Evolutionary conservation across 2,329 filamentous ascomycete species (phyloP).

Genomic region (Colletotrichum neosansevieriae): DNA sequence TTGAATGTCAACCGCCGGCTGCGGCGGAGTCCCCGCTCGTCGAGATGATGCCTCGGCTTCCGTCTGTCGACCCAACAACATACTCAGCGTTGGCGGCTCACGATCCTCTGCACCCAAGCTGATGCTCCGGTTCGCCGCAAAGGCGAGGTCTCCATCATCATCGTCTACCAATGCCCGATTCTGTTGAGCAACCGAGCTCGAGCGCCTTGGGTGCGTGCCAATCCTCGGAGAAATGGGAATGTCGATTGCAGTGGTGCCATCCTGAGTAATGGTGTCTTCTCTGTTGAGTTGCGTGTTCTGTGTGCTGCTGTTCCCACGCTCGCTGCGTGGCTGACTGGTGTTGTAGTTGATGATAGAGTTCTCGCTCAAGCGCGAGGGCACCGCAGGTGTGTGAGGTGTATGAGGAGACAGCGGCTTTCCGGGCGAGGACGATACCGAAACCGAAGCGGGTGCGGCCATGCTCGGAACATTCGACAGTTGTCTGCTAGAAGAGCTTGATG

Average conservation of each 20-base stretch:
- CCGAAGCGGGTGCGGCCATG: constrained; percentile 78
- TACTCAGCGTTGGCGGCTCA: constrained; percentile 74
- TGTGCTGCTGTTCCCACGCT: constrained; percentile 44
- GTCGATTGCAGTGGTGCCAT: constrained; percentile 75
- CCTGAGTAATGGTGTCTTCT: constrained; percentile 57
- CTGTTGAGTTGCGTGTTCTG: constrained; percentile 48
- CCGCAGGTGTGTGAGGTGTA: constrained; percentile 91
- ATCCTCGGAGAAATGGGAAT: constrained; percentile 79
- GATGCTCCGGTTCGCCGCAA: constrained; percentile 73
- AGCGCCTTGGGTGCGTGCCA: constrained; percentile 68
- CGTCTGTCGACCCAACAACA: constrained; percentile 64
- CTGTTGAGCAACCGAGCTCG: constrained; percentile 77
- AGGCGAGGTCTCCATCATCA: constrained; percentile 71
- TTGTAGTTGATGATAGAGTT: constrained; percentile 84
- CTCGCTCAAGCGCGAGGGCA: constrained; percentile 92
- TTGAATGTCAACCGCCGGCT: constrained; percentile 58
- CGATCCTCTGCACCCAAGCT: constrained; percentile 76
- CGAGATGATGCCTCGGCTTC: constrained; percentile 49
- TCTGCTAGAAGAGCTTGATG: constrained; percentile 78
- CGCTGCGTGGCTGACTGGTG: constrained; percentile 45
- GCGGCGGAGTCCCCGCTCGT: constrained; percentile 45
- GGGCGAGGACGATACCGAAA: constrained; percentile 89
- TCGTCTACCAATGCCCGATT: constrained; percentile 66
- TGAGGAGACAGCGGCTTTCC: constrained; percentile 91
- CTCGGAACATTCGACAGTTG: constrained; percentile 71